phyloP scores from a whole-genome alignment of 768 basidiomycete genomes.

The Lactifluus piperatus region DNA sequence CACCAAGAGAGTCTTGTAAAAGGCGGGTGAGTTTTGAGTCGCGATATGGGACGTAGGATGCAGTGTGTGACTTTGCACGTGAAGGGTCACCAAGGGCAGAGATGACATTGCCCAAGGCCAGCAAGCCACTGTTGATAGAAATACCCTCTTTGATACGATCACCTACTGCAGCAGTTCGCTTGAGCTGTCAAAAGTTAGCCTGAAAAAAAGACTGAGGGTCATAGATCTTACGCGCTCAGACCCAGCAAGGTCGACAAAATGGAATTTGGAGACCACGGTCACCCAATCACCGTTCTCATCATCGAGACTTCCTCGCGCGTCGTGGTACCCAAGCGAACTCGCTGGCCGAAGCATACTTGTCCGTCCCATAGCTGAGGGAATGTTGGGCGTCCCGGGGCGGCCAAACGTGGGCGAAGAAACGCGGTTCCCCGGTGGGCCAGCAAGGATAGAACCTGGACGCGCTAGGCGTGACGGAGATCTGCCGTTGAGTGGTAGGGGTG shows the following conservation, averaged over 20 bases:
- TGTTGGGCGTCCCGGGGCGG: slow-evolving; percentile 73
- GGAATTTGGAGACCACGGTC: slow-evolving; percentile 90
- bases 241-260: slow-evolving; percentile 97
- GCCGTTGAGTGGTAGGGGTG: slow-evolving; percentile 64
- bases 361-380: slow-evolving; percentile 63
- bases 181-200: slow-evolving; percentile 47
- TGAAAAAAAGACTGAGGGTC: not conserved
- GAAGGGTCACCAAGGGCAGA: slow-evolving; percentile 94
- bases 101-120: slow-evolving; percentile 96
- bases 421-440: slow-evolving; percentile 33
- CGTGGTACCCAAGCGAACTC: slow-evolving; percentile 46
- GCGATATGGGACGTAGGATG: slow-evolving; percentile 91
- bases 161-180: slow-evolving; percentile 91
- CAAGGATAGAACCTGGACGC: slow-evolving; percentile 74
- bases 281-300: slow-evolving; percentile 77
- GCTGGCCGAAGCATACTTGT: slow-evolving; percentile 58
- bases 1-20: slow-evolving; percentile 93
- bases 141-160: slow-evolving; percentile 99
- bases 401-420: slow-evolving; percentile 75
- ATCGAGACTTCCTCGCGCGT: slow-evolving; percentile 31
- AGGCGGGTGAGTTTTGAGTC: slow-evolving; percentile 97
- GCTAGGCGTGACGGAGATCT: slow-evolving; percentile 73
- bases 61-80: slow-evolving; percentile 73
- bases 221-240: slow-evolving; percentile 71
- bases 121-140: slow-evolving; percentile 93